These are phyloP conservation scores for Xylaria longipes DNA, from an alignment of 495 filamentous ascomycete species.

Conservation along the genomic window DNA sequence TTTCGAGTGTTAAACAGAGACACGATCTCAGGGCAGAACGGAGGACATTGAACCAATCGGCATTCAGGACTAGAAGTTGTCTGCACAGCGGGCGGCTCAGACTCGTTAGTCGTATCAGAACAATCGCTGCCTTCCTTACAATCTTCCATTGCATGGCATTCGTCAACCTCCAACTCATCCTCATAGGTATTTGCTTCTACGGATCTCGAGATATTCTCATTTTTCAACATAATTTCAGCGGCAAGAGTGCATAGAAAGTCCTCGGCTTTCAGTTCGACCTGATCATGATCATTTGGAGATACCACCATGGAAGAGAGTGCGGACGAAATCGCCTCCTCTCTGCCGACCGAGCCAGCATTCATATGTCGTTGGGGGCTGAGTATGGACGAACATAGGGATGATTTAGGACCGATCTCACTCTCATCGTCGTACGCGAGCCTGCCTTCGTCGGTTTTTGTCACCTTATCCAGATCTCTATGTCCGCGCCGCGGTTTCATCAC, in stretches of 20 bases:
- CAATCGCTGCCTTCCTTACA: background rate
- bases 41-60: constrained; percentile 15
- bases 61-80: background rate
- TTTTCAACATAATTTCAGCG: constrained; percentile 14
- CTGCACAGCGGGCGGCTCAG: background rate
- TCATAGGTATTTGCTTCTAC: background rate
- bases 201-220: background rate
- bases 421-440: constrained; percentile 37
- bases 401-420: constrained; percentile 1
- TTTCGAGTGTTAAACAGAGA: constrained; percentile 7
- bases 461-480: constrained; percentile 3
- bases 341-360: background rate
- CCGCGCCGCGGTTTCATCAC: background rate
- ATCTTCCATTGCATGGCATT: background rate
- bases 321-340: background rate
- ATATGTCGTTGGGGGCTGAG: background rate
- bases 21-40: constrained; percentile 18
- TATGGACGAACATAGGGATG: background rate
- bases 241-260: constrained; percentile 11
- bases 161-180: background rate
- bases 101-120: background rate
- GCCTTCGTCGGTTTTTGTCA: constrained; percentile 22
- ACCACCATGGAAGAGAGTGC: background rate
- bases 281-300: background rate
- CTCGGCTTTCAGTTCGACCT: background rate